Evolutionary conservation across 192 early-diverging fungal species (phyloP).

Genomic region (Coemansia sp.): DNA sequence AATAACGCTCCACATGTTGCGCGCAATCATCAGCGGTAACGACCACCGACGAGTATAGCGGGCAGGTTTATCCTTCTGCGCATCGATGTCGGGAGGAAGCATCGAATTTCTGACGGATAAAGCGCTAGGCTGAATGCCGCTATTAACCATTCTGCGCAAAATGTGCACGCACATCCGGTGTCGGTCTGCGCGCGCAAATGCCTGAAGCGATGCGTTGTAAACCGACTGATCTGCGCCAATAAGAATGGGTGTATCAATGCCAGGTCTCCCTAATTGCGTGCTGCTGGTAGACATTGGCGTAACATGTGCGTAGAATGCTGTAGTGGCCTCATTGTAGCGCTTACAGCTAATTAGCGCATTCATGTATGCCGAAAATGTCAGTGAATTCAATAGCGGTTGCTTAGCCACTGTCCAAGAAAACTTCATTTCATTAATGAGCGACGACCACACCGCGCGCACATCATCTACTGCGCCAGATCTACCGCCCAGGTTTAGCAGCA

Average conservation of each 20-base stretch:
- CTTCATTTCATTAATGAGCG: slow-evolving; percentile 19
- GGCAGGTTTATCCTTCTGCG: not conserved
- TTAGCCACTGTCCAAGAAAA: not conserved
- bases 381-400: slow-evolving; percentile 23
- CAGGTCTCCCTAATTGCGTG: not conserved
- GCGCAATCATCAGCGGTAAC: slow-evolving; percentile 32
- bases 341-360: slow-evolving; percentile 35
- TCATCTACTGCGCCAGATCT: slow-evolving; percentile 14
- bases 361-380: slow-evolving; percentile 44
- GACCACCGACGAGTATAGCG: slow-evolving; percentile 30
- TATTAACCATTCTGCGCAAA: slow-evolving; percentile 24
- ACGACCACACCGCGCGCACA: slow-evolving; percentile 29
- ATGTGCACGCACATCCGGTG: slow-evolving; percentile 32
- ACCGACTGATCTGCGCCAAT: slow-evolving; percentile 17
- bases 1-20: slow-evolving; percentile 26
- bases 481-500: slow-evolving; percentile 24
- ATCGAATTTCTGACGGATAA: slow-evolving; percentile 36
- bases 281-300: not conserved
- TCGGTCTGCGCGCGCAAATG: slow-evolving; percentile 32
- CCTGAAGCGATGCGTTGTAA: slow-evolving; percentile 35
- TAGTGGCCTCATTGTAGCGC: slow-evolving; percentile 24
- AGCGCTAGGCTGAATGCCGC: slow-evolving; percentile 26
- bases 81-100: slow-evolving; percentile 27
- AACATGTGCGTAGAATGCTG: slow-evolving; percentile 29
- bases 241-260: slow-evolving; percentile 7